phyloP scores from a whole-genome alignment of 2,329 filamentous ascomycete genomes.

The Colletotrichum horii region DNA sequence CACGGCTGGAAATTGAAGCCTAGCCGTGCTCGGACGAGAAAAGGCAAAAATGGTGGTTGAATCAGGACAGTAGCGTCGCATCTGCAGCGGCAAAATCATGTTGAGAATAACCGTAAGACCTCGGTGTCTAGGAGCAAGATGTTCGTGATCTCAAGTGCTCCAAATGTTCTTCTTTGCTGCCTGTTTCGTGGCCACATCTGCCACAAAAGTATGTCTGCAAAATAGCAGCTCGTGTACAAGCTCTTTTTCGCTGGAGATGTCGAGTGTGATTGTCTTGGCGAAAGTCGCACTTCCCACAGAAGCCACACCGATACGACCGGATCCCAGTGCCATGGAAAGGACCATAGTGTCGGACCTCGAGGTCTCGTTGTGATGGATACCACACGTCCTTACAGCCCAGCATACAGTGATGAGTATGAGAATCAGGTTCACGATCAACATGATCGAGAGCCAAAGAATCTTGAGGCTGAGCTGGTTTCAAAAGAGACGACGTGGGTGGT shows the following conservation, averaged over 20 bases:
- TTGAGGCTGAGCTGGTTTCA: too few species aligned
- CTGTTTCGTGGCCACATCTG: background rate
- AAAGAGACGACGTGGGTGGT: too few species aligned
- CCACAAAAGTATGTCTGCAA: background rate
- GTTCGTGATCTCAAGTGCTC: background rate
- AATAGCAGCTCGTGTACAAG: background rate
- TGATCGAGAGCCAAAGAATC: background rate
- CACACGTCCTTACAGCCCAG: background rate
- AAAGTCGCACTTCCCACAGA: background rate
- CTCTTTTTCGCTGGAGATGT: background rate
- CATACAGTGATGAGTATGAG: background rate
- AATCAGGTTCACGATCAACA: background rate
- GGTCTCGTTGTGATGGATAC: background rate
- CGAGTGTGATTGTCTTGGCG: background rate
- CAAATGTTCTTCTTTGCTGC: background rate
- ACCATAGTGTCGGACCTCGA: background rate
- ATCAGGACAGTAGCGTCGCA: too few species aligned
- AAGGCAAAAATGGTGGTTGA: too few species aligned
- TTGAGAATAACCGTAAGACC: too few species aligned
- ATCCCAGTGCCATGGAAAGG: background rate
- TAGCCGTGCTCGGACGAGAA: too few species aligned
- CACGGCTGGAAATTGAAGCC: too few species aligned
- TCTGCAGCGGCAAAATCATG: too few species aligned
- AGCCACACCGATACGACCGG: background rate
- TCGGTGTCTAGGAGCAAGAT: too few species aligned